Percentiles rank a stretch among this genome's conserved stretches.
phyloP scores from a whole-genome alignment of 169 alveolate species.

The Plasmodium falciparum region DNA sequence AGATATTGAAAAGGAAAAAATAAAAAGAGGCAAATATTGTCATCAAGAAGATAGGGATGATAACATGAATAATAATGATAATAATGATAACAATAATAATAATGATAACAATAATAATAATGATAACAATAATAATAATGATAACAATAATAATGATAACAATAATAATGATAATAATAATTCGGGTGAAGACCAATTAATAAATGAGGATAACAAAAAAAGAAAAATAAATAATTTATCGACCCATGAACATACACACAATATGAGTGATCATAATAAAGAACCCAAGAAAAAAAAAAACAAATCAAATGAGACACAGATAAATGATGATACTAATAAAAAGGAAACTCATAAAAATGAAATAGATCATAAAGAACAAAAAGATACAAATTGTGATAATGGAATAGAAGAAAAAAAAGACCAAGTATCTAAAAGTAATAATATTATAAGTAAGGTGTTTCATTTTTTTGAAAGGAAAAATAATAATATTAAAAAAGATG shows the following conservation, averaged over 20 bases:
- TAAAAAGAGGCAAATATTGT: background rate
- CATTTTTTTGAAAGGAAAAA: background rate
- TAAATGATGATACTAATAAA: background rate
- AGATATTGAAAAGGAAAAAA: background rate
- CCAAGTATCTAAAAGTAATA: background rate
- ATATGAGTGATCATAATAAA: background rate
- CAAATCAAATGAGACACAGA: background rate
- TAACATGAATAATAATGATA: background rate
- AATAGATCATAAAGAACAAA: background rate
- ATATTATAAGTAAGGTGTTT: background rate
- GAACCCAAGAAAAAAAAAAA: conserved; percentile 2
- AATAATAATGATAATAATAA: background rate
- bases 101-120: background rate
- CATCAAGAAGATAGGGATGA: background rate
- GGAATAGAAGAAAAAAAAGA: background rate
- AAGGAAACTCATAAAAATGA: background rate
- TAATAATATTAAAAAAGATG: background rate
- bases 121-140: background rate
- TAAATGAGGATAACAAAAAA: background rate
- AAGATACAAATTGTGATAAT: background rate
- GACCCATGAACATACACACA: background rate
- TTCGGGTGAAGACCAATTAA: background rate
- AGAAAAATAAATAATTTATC: background rate
- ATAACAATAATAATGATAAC: background rate
- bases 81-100: background rate